Base-by-base conservation (phyloP, 257 asterid species). In the Solanum acaule region DNA sequence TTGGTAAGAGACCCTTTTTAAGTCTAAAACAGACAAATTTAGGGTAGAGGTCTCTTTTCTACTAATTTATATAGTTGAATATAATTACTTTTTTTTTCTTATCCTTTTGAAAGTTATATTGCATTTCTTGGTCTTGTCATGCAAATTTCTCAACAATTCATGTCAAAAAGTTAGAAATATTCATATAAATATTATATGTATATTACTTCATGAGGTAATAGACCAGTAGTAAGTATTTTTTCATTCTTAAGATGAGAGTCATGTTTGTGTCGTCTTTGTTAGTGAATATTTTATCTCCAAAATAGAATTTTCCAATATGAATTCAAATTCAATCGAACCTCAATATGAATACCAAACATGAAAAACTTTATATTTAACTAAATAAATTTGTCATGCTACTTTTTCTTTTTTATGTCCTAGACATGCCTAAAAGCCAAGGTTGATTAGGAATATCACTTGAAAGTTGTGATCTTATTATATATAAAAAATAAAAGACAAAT, bases 241-340 rank as follows among this genome's bases (percentile, higher is more conserved):
- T 11, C 1, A 6, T 68, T 6, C 6, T 68, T 68, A 27, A 29
- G 4, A 13, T 13, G 11, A 68, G 0, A 15, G 16, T 1, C 3
- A 6, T 6, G 1, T 27, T 68, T 3, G 2, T 27, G 1, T 27
- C 22, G 4, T 1, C 0, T 25, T 67, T 67, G 18, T 12, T 67
- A 10, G 14, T 23, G 3, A 63, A 23, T 10, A 0, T 23, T 63
- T 23, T 23, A 63, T 23, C 1, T 23, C 2, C 1, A 59, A 6
- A 63, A 0, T 10, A 63, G 0, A 63, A 4, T 2, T 23, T 23
- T 61, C 0, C 2, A 13, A 27, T 1, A 3, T 12, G 2, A 68
- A 68, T 27, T 6, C 5, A n/a, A n/a, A 56, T 56, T 16, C 5
- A 61, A 4, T 61, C 27, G 3, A 23, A 63, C 6, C 3, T 23